These are phyloP conservation scores for Penicillium goetzii DNA, from an alignment of 495 filamentous ascomycete genomes.

Conservation along the genomic window DNA sequence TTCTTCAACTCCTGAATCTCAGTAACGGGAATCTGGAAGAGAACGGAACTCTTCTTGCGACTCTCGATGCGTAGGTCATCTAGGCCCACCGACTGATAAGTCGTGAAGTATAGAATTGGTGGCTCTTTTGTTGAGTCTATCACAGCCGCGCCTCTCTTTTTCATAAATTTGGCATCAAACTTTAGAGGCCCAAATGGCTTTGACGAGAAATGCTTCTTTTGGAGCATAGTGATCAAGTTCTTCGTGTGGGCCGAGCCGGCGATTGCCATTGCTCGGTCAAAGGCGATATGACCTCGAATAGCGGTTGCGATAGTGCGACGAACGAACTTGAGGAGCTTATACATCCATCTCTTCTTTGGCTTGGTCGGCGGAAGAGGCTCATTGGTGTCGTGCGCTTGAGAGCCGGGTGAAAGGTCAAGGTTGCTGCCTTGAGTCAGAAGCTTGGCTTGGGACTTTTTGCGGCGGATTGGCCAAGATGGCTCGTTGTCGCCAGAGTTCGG, in stretches of 20 bases:
- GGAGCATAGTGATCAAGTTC: constrained; percentile 72
- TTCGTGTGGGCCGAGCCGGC: constrained; percentile 68
- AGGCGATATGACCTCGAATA: constrained; percentile 69
- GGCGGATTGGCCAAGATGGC: constrained; percentile 30
- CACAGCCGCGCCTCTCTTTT: constrained; percentile 72
- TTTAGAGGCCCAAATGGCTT: constrained; percentile 67
- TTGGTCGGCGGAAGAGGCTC: constrained; percentile 23
- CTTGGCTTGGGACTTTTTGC: constrained; percentile 40
- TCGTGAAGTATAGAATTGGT: constrained; percentile 49
- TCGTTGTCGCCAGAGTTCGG: constrained; percentile 51
- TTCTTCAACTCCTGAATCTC: constrained; percentile 76
- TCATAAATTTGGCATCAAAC: constrained; percentile 72
- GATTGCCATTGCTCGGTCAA: constrained; percentile 69
- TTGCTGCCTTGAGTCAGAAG: constrained; percentile 20
- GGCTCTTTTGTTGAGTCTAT: constrained; percentile 61
- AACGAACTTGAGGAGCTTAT: constrained; percentile 66
- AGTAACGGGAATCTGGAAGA: constrained; percentile 56
- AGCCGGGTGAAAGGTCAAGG: constrained; percentile 22
- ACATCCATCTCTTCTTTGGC: constrained; percentile 51
- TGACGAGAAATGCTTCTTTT: constrained; percentile 43
- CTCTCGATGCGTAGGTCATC: constrained; percentile 46
- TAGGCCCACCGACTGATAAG: constrained; percentile 44
- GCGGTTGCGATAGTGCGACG: constrained; percentile 68
- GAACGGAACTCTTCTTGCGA: constrained; percentile 41
- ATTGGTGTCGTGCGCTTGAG: neutral